Percentiles rank a stretch among this genome's conserved stretches.
Evolutionary conservation across 805 yeast species (phyloP).

Genomic region (Starmerella sirachaensis): DNA sequence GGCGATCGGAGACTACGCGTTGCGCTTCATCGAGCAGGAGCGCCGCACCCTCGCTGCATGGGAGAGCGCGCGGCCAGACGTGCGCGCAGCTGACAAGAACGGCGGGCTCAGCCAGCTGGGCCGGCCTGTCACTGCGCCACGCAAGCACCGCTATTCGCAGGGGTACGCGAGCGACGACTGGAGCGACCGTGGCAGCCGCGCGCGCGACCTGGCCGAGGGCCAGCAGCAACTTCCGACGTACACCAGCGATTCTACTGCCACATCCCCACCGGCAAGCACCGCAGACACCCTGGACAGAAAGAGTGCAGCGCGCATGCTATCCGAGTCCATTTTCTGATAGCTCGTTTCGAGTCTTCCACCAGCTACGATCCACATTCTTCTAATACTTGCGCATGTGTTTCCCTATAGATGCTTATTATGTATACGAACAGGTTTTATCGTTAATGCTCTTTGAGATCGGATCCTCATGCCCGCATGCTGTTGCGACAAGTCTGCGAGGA

Average conservation of each 20-base stretch:
- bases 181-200: conserved; percentile 41
- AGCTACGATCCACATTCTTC: no score
- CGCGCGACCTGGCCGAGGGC: conserved; percentile 23
- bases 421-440: no score
- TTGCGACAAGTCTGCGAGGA: no score
- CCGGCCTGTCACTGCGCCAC: conserved; percentile 42
- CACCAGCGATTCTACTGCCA: no score
- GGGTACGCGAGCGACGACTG: conserved; percentile 43
- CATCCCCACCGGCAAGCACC: background rate
- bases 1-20: conserved; percentile 46
- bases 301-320: conserved; percentile 71
- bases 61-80: conserved; percentile 53
- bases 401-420: no score
- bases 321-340: conserved; percentile 33
- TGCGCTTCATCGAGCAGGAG: conserved; percentile 73
- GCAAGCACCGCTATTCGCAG: conserved; percentile 34
- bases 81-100: conserved; percentile 57
- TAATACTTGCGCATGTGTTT: no score
- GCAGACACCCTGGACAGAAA: conserved; percentile 55
- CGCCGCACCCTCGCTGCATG: conserved; percentile 64
- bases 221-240: no score
- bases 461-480: no score
- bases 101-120: conserved; percentile 82
- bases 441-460: no score
- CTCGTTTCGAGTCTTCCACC: no score